phyloP scores from a whole-genome alignment of 2,329 filamentous ascomycete genomes.

The Talaromyces albobiverticillius region DNA sequence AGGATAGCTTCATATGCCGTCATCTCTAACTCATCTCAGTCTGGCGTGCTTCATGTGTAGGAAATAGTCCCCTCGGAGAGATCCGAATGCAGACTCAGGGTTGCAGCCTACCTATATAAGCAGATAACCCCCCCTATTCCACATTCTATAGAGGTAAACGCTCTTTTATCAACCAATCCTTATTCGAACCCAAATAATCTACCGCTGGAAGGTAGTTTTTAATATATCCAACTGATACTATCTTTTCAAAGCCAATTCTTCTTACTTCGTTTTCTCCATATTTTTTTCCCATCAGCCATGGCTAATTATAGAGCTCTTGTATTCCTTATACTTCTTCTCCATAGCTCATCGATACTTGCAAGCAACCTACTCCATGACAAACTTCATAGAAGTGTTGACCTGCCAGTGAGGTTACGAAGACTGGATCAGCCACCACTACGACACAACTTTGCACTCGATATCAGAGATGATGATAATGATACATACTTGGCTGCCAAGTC shows the following conservation, averaged over 20 bases:
- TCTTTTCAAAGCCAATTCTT: background rate
- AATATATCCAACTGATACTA: no score
- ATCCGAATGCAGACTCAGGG: background rate
- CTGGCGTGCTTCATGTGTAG: background rate
- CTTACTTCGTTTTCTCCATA: background rate
- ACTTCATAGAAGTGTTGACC: conserved; percentile 1
- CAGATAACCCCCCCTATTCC: background rate
- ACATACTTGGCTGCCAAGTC: background rate
- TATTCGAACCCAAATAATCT: no score
- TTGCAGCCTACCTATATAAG: conserved; percentile 1
- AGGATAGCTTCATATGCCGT: background rate
- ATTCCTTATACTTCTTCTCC: background rate
- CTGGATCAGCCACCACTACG: background rate
- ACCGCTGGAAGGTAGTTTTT: no score
- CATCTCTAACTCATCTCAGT: background rate
- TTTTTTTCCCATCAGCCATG: background rate
- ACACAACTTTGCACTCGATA: background rate
- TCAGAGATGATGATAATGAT: background rate
- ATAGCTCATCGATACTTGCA: conserved; percentile 8
- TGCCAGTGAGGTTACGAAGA: conserved; percentile 2
- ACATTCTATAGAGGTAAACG: no score
- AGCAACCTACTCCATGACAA: background rate
- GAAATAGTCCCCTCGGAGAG: background rate
- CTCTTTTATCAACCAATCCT: background rate
- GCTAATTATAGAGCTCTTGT: background rate